phyloP scores from a whole-genome alignment of 1,139 yeast species.

The Lodderomyces oxycetoniae region DNA sequence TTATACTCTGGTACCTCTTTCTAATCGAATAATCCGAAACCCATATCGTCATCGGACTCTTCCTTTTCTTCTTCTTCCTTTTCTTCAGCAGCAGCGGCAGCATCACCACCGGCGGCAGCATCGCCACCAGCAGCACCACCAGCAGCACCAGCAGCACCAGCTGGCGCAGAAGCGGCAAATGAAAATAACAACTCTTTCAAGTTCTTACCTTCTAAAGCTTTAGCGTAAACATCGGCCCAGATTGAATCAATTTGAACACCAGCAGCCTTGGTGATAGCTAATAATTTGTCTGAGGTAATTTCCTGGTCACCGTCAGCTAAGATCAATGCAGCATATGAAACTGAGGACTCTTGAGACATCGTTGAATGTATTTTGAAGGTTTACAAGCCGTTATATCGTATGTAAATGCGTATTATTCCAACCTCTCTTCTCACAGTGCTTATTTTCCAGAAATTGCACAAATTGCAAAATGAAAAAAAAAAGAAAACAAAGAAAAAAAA shows the following conservation, averaged over 20 bases:
- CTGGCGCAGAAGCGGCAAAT: conserved; percentile 54
- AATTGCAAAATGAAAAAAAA: too few species aligned
- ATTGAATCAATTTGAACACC: conserved; percentile 80
- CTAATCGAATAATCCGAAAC: conserved; percentile 52
- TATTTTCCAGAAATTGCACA: too few species aligned
- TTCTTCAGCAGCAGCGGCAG: conserved; percentile 51
- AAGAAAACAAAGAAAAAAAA: too few species aligned
- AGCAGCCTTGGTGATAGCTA: conserved; percentile 82
- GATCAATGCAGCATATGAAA: conserved; percentile 92
- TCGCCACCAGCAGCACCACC: conserved; percentile 55
- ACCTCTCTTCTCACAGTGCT: too few species aligned
- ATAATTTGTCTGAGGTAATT: conserved; percentile 88
- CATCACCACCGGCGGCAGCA: conserved; percentile 48
- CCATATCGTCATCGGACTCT: conserved; percentile 84
- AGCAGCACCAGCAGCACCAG: conserved; percentile 44
- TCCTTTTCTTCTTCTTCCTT: conserved; percentile 45
- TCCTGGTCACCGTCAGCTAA: conserved; percentile 96
- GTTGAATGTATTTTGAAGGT: too few species aligned
- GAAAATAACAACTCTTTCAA: conserved; percentile 85
- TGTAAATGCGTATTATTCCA: too few species aligned
- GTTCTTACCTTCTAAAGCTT: conserved; percentile 96
- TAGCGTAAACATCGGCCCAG: conserved; percentile 95
- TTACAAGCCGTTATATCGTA: too few species aligned
- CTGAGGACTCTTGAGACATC: conserved; percentile 56
- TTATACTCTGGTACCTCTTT: conserved; percentile 7